These are phyloP conservation scores for Talaromyces sp. DNA, from an alignment of 2,329 filamentous ascomycete species.

Conservation along the genomic window DNA sequence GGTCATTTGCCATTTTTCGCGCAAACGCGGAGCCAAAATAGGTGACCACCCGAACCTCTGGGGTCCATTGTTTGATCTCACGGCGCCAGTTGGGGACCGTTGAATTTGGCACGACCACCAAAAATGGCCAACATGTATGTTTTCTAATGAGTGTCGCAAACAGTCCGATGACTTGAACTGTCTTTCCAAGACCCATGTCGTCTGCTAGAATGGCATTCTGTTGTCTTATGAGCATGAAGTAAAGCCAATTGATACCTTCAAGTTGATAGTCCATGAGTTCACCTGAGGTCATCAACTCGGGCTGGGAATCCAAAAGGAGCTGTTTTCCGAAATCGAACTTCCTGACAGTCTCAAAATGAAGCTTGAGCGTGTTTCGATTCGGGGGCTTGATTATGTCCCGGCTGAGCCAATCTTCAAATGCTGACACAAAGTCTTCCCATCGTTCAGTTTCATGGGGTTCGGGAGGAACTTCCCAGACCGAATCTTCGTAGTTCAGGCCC, in stretches of 20 bases:
- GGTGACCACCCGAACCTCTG: constrained; percentile 81
- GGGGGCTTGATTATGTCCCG: constrained; percentile 73
- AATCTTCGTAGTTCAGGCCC: constrained; percentile 86
- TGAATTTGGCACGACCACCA: constrained; percentile 90
- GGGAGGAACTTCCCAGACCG: constrained; percentile 86
- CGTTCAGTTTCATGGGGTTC: constrained; percentile 60
- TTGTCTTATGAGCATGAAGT: constrained; percentile 81
- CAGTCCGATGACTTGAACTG: constrained; percentile 85
- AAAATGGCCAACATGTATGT: constrained; percentile 81
- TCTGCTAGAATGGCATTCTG: constrained; percentile 92
- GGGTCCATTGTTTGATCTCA: constrained; percentile 93
- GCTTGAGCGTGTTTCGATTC: constrained; percentile 58
- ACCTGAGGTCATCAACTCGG: constrained; percentile 71
- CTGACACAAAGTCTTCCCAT: constrained; percentile 78
- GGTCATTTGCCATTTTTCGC: constrained; percentile 74
- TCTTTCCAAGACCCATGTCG: constrained; percentile 98
- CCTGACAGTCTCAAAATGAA: constrained; percentile 70
- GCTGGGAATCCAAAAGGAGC: constrained; percentile 71
- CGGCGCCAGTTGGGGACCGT: constrained; percentile 98
- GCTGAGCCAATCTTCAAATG: constrained; percentile 83
- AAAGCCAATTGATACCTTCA: constrained; percentile 92
- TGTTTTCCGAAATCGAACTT: constrained; percentile 65
- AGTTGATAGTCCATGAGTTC: constrained; percentile 92
- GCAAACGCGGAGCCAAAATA: constrained; percentile 80
- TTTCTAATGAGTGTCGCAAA: constrained; percentile 73